Conservation (phyloP, 805 yeast species). For the Candida nitratophila region DNA sequence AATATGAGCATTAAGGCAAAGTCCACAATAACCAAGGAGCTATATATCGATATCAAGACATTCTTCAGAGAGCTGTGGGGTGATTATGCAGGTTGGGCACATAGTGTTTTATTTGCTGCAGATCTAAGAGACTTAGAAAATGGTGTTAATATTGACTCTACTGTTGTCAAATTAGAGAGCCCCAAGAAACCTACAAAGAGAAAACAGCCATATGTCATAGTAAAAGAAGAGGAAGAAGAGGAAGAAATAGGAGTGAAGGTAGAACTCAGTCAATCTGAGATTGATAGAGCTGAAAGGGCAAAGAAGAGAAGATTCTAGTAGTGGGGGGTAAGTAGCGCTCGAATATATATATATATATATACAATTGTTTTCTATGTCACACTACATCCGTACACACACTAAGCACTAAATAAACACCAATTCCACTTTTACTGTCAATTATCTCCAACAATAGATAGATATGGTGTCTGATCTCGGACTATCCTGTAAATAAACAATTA, state of each 20-base stretch:
- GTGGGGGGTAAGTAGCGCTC: too few relatives aligned
- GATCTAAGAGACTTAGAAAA: constrained; percentile 68
- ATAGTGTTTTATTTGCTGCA: constrained; percentile 84
- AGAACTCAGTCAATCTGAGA: not conserved
- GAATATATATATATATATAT: not conserved
- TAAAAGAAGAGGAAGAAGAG: not conserved
- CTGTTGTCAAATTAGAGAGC: not conserved
- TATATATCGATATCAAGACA: constrained; percentile 49
- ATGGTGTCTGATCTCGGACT: too few relatives aligned
- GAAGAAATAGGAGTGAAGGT: not conserved
- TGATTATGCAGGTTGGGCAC: constrained; percentile 97
- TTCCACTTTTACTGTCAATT: too few relatives aligned
- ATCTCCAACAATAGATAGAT: too few relatives aligned
- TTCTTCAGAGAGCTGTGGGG: constrained; percentile 75
- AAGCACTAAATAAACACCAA: too few relatives aligned
- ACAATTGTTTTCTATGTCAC: too few relatives aligned
- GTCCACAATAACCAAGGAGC: constrained; percentile 41
- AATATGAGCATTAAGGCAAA: constrained; percentile 8
- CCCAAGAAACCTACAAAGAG: not conserved
- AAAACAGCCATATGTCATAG: not conserved
- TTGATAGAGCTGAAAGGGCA: not conserved
- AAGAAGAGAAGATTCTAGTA: not conserved
- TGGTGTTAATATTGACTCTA: constrained; percentile 39
- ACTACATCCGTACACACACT: too few relatives aligned
- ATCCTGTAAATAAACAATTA: too few relatives aligned